Base-by-base conservation (phyloP, 805 yeast genomes). In the Phaffomyces opuntiae region DNA sequence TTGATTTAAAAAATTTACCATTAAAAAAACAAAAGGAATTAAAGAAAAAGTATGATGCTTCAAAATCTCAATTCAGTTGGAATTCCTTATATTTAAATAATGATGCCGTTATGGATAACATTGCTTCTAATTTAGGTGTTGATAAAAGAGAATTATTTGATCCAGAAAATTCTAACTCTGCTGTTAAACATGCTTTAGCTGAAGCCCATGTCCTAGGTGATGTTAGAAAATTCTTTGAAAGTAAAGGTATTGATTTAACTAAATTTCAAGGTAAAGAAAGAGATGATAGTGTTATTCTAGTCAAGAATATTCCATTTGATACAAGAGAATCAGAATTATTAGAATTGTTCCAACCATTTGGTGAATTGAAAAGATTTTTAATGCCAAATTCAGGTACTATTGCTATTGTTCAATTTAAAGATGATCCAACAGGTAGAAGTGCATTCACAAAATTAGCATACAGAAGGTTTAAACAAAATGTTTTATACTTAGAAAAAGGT, bases 351-450 rank as follows among this genome's bases (percentile, higher is more conserved):
- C 65, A 83, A 3, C 82, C 81, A 35, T 80, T 77, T 64, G 99
- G 99, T 44, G 83, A 83, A 51, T 58, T 93, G 26, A 80, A 79
- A 51, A 75, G 96, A 54, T 72, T 89, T 16, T 66, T 93, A 50
- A 86, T 93, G 88, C 99, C 99, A 14, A 96, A 96, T 7, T 85
- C 95, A 7, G 98, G 97, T 9, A 89, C 96, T 0, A 88, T 93
- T 56, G 97, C 98, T 12, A 85, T 93, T 59, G 81, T 93, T 9
- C 96, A 91, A 65, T 90, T 81, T 65, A 73, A 89, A 56, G 91
- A 86, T 62, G 67, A 81, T 3, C 83, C 95, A 13, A 72, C 84
- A 39, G 98, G 95, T 2, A 81, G 97, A 65, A 73, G 87, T 4
- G 98, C 98, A 1, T 93, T 93, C 62, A 73, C 86, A 27, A 88